Evolutionary conservation across 2,329 filamentous ascomycete species (phyloP).

Genomic region (Pseudogymnoascus sp.): DNA sequence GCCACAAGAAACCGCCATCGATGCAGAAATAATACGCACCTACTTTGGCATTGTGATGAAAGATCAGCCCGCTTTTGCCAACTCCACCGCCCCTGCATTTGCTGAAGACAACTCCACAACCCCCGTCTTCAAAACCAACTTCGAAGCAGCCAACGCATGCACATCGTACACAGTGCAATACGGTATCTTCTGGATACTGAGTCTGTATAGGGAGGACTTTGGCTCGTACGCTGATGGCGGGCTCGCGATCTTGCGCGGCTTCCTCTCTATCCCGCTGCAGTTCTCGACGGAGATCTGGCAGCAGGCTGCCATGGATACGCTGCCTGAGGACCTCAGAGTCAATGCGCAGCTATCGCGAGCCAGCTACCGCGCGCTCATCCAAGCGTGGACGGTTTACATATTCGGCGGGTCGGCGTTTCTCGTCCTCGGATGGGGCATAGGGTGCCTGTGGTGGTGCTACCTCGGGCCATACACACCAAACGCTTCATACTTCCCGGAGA

Average conservation of each 20-base stretch:
- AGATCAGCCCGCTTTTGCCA: constrained; percentile 3
- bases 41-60: not conserved
- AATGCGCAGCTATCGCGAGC: not conserved
- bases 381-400: not conserved
- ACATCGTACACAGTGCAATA: constrained; percentile 1
- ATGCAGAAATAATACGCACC: constrained; percentile 1
- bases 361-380: not conserved
- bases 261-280: constrained; percentile 1
- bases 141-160: not conserved
- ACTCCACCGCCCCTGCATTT: not conserved
- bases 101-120: not conserved
- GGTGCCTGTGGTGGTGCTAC: constrained; percentile 3
- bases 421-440: not conserved
- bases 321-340: not conserved
- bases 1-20: not conserved
- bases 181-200: not conserved
- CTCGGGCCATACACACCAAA: not conserved
- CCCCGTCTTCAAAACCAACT: not conserved
- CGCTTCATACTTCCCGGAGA: not conserved
- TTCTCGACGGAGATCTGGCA: not conserved
- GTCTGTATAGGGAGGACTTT: not conserved
- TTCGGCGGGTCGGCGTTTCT: not conserved
- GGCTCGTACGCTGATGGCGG: not conserved
- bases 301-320: constrained; percentile 1
- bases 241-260: constrained; percentile 1